Evolutionary conservation across 192 early-diverging fungal genomes (phyloP).

Genomic region (Jimgerdemannia lactiflua): DNA sequence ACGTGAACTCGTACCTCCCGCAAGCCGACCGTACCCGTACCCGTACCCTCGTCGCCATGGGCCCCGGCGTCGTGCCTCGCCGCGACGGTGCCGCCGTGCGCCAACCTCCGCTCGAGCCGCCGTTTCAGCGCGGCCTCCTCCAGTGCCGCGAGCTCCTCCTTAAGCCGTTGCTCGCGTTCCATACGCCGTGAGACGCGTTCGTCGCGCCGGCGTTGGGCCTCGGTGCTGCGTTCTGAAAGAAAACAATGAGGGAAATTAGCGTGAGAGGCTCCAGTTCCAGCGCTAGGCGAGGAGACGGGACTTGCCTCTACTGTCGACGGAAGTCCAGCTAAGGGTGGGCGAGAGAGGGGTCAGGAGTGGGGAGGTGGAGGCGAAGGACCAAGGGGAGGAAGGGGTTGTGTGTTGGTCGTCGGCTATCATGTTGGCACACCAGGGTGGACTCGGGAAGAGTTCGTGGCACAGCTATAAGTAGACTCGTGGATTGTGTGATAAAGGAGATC

Average conservation of each 20-base stretch:
- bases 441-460: no score
- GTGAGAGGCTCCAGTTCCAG: no score
- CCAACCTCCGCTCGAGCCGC: neutral
- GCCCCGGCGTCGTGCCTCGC: no score
- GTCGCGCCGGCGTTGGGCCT: neutral
- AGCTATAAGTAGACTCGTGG: no score
- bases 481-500: neutral
- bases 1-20: no score
- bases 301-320: neutral
- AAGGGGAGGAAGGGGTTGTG: neutral
- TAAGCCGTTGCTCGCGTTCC: neutral
- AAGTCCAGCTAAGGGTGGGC: neutral
- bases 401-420: neutral
- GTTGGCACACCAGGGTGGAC: neutral
- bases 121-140: neutral
- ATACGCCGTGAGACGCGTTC: neutral
- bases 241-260: no score
- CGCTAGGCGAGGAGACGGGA: neutral
- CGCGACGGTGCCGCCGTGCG: no score
- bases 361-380: neutral
- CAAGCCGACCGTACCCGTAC: no score
- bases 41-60: neutral
- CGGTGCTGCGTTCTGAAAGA: neutral
- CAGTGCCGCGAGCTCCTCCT: neutral
- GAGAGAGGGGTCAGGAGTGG: neutral